Evolutionary conservation across 2,329 filamentous ascomycete species (phyloP).

Genomic region (Phoma sp.): DNA sequence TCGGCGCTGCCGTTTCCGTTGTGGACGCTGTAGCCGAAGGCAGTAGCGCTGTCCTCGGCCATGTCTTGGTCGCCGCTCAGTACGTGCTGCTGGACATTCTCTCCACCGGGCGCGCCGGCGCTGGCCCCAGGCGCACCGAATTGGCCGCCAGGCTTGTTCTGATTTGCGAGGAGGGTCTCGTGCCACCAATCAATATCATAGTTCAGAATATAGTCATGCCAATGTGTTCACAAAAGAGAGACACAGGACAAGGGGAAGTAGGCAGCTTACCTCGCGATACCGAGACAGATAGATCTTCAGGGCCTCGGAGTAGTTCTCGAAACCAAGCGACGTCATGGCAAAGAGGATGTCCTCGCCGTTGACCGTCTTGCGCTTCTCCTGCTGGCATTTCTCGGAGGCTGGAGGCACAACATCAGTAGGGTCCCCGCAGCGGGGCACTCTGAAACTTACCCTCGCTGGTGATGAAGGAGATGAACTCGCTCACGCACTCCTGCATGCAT

Average conservation of each 20-base stretch:
- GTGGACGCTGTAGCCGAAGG: conserved; percentile 51
- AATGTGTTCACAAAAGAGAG: conserved; percentile 47
- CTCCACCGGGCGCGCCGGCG: conserved; percentile 44
- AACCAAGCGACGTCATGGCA: conserved; percentile 97
- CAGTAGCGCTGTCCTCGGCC: conserved; percentile 49
- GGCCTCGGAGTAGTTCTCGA: conserved; percentile 98
- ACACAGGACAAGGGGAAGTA: conserved; percentile 33
- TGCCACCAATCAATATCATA: conserved; percentile 59
- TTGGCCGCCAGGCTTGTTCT: conserved; percentile 59
- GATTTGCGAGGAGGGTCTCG: conserved; percentile 80
- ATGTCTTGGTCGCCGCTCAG: conserved; percentile 53
- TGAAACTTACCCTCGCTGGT: conserved; percentile 87
- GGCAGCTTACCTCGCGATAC: conserved; percentile 87
- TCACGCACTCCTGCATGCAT: conserved; percentile 99
- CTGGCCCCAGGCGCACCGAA: conserved; percentile 44
- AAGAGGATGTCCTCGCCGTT: conserved; percentile 99
- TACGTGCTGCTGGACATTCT: conserved; percentile 50
- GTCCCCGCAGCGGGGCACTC: not conserved
- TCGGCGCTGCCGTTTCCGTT: conserved; percentile 49
- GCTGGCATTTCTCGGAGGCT: conserved; percentile 99
- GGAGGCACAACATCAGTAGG: conserved; percentile 23
- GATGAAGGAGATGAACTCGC: conserved; percentile 99
- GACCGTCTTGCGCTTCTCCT: conserved; percentile 98
- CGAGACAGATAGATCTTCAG: conserved; percentile 98
- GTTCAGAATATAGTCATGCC: conserved; percentile 55